These are phyloP conservation scores for Parmelia sp. DNA, from an alignment of 495 filamentous ascomycete species.

Conservation along the genomic window DNA sequence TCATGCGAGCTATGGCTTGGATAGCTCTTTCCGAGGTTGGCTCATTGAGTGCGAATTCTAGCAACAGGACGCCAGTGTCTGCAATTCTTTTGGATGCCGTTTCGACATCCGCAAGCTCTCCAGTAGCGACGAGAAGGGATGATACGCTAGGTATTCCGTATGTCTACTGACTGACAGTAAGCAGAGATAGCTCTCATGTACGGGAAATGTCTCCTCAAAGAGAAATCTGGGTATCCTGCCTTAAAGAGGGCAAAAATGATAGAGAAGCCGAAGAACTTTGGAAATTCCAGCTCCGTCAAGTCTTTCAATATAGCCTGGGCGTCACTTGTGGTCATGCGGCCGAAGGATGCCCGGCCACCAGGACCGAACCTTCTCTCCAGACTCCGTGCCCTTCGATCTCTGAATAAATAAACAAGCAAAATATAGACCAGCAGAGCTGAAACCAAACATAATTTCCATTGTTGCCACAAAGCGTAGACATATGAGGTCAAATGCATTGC, in stretches of 20 bases:
- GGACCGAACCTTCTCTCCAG: neutral
- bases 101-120: constrained; percentile 25
- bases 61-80: constrained; percentile 34
- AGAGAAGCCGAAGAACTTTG: constrained; percentile 23
- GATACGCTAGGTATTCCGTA: constrained; percentile 37
- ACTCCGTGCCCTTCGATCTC: constrained; percentile 6
- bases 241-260: constrained; percentile 28
- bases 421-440: neutral
- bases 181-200: neutral
- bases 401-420: neutral
- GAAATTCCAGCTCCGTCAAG: constrained; percentile 31
- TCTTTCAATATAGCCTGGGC: constrained; percentile 28
- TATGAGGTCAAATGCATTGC: neutral
- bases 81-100: constrained; percentile 33
- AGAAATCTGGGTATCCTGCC: constrained; percentile 3
- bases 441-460: neutral
- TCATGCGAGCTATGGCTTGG: constrained; percentile 53
- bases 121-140: constrained; percentile 32
- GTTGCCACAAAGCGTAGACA: neutral
- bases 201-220: neutral
- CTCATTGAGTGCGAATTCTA: constrained; percentile 27
- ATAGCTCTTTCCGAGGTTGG: constrained; percentile 35
- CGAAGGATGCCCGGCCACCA: neutral
- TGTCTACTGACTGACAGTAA: constrained; percentile 22
- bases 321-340: constrained; percentile 26